These are phyloP conservation scores for Aspergillus fumigatus DNA, from an alignment of 2,329 filamentous ascomycete species.

Conservation along the genomic window DNA sequence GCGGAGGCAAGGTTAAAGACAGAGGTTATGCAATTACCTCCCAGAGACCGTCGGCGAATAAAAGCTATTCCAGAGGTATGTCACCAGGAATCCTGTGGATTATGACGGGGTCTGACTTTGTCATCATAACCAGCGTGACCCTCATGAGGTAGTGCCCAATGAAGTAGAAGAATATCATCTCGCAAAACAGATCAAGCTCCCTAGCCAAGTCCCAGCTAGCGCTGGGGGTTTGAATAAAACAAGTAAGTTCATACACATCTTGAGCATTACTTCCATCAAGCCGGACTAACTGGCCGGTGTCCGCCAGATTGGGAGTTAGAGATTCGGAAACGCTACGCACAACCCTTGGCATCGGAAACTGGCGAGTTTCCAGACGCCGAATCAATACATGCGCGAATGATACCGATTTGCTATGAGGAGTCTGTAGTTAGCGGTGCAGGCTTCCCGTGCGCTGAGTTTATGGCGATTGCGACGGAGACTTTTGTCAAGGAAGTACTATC, in stretches of 20 bases:
- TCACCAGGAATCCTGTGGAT: neutral
- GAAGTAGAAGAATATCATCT: slow-evolving; percentile 42
- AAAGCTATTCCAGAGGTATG: slow-evolving; percentile 51
- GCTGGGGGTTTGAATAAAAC: slow-evolving; percentile 75
- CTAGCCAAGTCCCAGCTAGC: slow-evolving; percentile 62
- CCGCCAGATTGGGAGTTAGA: slow-evolving; percentile 58
- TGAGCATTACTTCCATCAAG: neutral
- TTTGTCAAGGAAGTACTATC: slow-evolving; percentile 59
- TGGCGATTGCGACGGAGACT: slow-evolving; percentile 59
- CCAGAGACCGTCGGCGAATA: slow-evolving; percentile 55
- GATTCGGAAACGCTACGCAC: slow-evolving; percentile 60
- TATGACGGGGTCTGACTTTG: slow-evolving; percentile 5
- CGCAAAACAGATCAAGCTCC: slow-evolving; percentile 47
- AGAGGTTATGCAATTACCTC: slow-evolving; percentile 60
- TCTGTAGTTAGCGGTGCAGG: slow-evolving; percentile 53
- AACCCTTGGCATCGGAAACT: slow-evolving; percentile 57
- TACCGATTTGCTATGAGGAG: slow-evolving; percentile 63
- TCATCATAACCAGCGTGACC: slow-evolving; percentile 30
- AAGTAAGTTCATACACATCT: slow-evolving; percentile 47
- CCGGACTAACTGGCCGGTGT: slow-evolving; percentile 13
- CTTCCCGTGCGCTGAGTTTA: slow-evolving; percentile 53
- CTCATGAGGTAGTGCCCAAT: slow-evolving; percentile 25
- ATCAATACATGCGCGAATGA: slow-evolving; percentile 56
- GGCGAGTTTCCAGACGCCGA: slow-evolving; percentile 58
- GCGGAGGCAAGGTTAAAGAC: slow-evolving; percentile 60